phyloP scores from a whole-genome alignment of 495 filamentous ascomycete species.

The Aspergillus indologenus region DNA sequence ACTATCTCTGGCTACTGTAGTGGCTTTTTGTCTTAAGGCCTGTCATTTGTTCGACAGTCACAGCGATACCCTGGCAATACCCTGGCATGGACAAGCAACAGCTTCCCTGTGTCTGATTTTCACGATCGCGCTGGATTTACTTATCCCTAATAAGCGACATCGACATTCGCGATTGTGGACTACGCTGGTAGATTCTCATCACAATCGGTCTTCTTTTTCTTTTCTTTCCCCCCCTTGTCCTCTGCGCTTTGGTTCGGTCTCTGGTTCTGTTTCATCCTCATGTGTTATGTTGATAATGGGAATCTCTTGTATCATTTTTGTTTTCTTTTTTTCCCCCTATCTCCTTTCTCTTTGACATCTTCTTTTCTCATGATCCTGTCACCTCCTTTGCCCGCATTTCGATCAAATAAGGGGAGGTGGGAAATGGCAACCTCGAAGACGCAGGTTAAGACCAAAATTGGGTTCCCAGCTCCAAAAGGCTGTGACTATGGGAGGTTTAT shows the following conservation, averaged over 20 bases:
- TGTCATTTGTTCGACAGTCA: background rate
- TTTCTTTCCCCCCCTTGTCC: slow-evolving; percentile 22
- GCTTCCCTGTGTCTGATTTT: slow-evolving; percentile 1
- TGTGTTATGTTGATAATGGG: slow-evolving; percentile 31
- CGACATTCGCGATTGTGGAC: slow-evolving; percentile 2
- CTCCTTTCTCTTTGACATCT: background rate
- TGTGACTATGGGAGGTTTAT: slow-evolving; percentile 8
- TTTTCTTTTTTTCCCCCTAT: background rate
- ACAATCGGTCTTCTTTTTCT: slow-evolving; percentile 6
- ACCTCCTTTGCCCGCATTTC: background rate
- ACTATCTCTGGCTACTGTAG: background rate
- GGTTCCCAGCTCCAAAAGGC: slow-evolving; percentile 9
- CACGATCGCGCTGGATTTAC: slow-evolving; percentile 3
- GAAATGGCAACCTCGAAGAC: slow-evolving; percentile 13
- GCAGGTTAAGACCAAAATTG: slow-evolving; percentile 19
- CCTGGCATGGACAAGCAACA: background rate
- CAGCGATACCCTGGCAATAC: background rate
- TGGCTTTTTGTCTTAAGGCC: background rate
- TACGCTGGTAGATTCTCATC: slow-evolving; percentile 1
- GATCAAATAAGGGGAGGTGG: slow-evolving; percentile 22
- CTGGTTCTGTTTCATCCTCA: slow-evolving; percentile 17
- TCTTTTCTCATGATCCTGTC: background rate
- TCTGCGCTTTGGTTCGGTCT: slow-evolving; percentile 16
- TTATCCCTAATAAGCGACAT: slow-evolving; percentile 5
- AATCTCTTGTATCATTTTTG: slow-evolving; percentile 23